Conservation (phyloP, 345 rosid genomes). For the Populus davidiana region DNA sequence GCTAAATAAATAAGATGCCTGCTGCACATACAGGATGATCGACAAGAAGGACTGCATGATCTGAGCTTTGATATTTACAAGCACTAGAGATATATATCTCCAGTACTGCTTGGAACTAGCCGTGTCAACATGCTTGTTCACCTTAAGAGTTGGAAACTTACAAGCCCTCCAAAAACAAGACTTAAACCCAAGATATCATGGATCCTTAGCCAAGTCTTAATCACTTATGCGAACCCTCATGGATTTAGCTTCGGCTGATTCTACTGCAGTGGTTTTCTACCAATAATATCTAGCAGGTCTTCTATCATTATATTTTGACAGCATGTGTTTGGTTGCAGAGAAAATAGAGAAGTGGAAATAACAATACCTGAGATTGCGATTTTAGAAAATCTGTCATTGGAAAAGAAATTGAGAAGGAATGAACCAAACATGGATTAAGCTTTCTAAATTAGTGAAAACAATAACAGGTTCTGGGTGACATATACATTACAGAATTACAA, state of each 20-base stretch:
- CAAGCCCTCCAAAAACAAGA: no score
- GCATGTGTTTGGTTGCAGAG: neutral
- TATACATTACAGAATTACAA: neutral
- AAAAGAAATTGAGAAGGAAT: neutral
- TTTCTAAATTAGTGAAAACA: constrained; percentile 11
- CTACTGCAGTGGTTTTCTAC: neutral
- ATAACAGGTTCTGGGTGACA: neutral
- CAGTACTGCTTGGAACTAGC: neutral
- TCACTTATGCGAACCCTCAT: neutral
- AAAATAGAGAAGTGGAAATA: neutral
- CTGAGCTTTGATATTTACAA: neutral
- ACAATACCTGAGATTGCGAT: neutral
- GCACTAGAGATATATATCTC: neutral
- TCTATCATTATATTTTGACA: neutral
- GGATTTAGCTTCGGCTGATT: neutral
- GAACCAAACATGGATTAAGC: neutral
- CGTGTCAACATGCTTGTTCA: no score
- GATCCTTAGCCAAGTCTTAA: neutral
- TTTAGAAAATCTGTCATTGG: neutral
- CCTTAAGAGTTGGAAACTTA: no score
- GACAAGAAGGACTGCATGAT: neutral
- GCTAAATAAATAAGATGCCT: neutral
- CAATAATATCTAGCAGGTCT: neutral
- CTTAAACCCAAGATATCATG: no score
- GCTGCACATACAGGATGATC: neutral